Base-by-base conservation (phyloP, 768 basidiomycete genomes). In the Mycena belliarum region DNA sequence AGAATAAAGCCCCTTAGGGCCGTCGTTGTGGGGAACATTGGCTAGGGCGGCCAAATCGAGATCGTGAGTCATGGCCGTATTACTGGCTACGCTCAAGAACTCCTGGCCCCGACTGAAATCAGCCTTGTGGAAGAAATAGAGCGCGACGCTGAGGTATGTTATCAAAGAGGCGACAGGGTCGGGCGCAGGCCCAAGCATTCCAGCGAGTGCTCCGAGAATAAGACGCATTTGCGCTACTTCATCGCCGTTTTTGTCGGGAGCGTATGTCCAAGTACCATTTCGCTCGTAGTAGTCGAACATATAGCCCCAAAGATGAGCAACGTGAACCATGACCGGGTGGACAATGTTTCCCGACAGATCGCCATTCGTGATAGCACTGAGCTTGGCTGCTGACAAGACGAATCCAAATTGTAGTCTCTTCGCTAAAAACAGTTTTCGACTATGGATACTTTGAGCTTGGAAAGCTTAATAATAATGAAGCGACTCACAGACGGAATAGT, bases 161-260 rank as follows among this genome's bases (percentile, higher is more conserved):
- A 60, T 5, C 26, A 60, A 6, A 2, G 35, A 37, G 10, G 62
- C 60, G 16, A 56, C 28, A 3, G 58, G 33, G 35, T 57, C 32
- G 10, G 58, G 62, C 16, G 55, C 25, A 32, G 55, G 58, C 38
- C 62, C 62, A 6, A 49, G 29, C 51, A 60, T 49, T 24, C 58
- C 62, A 9, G 24, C 35, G 18, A 63, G 50, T n/a, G 52, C 16
- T 2, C 62, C 62, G 4, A 60, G 62, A 16, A 63, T 49, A 8
- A 60, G 55, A 12, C 55, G 62, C 58, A 63, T 59, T 20, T 63
- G 62, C n/a, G 23, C 47, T 29, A 51, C 57, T 37, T 63, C 62
- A 28, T 63, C 58, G 18, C 47, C 47, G 21, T 57, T 45, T 21
- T 42, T 28, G 20, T 52, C 50, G 29, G 51, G 49, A 32, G 42